Percentiles rank a stretch among this genome's conserved stretches.
These are phyloP conservation scores for Colletotrichum sp. DNA, from an alignment of 2,329 filamentous ascomycete genomes.

Conservation along the genomic window DNA sequence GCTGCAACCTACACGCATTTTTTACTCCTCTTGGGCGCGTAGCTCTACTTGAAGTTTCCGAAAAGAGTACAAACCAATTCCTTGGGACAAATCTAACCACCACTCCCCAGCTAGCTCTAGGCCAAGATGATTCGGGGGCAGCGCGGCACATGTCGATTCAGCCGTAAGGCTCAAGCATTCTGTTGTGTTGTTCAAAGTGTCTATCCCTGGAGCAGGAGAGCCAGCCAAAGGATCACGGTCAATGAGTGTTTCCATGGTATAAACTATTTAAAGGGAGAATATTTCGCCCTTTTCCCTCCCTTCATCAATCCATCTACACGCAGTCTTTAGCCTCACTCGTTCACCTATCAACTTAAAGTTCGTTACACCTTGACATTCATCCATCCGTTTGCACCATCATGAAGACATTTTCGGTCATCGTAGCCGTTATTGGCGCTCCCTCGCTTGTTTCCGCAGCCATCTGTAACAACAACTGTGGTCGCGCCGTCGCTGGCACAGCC, in stretches of 20 bases:
- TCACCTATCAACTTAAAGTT: background rate
- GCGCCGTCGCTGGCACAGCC: conserved; percentile 6
- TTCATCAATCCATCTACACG: background rate
- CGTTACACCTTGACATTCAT: background rate
- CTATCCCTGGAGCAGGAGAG: background rate
- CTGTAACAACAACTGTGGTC: conserved; percentile 21
- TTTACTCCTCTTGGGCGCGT: too few relatives aligned
- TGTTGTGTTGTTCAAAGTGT: background rate
- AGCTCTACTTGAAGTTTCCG: background rate
- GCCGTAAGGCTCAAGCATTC: background rate
- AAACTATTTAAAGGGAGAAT: background rate
- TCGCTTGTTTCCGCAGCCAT: background rate
- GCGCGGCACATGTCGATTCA: background rate
- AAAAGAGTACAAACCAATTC: background rate
- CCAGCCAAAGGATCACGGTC: background rate
- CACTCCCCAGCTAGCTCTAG: background rate
- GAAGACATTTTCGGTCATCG: background rate
- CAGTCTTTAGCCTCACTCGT: background rate
- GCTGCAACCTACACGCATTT: background rate
- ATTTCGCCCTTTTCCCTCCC: background rate
- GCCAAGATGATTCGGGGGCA: background rate
- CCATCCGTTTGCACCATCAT: background rate
- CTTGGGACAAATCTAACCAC: background rate
- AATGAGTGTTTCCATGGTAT: background rate
- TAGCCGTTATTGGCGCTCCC: background rate